phyloP scores from a whole-genome alignment of 140 eudicot species.

The Senecio squalidus region DNA sequence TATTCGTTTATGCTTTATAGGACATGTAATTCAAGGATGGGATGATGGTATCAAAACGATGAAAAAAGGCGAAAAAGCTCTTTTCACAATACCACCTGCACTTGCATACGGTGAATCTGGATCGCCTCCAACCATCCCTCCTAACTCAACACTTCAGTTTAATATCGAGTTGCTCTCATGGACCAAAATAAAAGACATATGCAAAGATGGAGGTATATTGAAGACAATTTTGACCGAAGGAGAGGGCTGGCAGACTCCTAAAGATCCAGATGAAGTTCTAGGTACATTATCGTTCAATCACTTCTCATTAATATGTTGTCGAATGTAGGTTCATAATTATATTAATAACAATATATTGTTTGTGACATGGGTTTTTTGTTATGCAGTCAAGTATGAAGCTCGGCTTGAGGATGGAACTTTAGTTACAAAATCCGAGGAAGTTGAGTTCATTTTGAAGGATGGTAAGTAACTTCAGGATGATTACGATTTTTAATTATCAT shows the following conservation, averaged over 20 bases:
- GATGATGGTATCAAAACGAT: slow-evolving; percentile 48
- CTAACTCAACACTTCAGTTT: slow-evolving; percentile 40
- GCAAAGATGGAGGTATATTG: slow-evolving; percentile 43
- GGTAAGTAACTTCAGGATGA: slow-evolving; percentile 20
- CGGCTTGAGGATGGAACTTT: slow-evolving; percentile 51
- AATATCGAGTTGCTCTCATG: slow-evolving; percentile 46
- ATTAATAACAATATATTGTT: neutral
- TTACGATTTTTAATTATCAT: neutral
- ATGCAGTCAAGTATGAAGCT: slow-evolving; percentile 61
- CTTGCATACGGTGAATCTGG: slow-evolving; percentile 50
- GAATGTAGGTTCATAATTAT: neutral
- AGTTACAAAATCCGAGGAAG: slow-evolving; percentile 45
- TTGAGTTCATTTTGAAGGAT: slow-evolving; percentile 41
- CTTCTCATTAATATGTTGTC: neutral
- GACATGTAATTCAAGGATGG: slow-evolving; percentile 50
- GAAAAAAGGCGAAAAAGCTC: slow-evolving; percentile 47
- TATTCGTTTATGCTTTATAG: slow-evolving; percentile 14
- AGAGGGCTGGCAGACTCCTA: slow-evolving; percentile 44
- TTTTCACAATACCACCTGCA: slow-evolving; percentile 38
- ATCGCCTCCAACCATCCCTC: slow-evolving; percentile 40
- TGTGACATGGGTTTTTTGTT: neutral
- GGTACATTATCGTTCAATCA: slow-evolving; percentile 15
- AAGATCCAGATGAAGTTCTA: slow-evolving; percentile 40
- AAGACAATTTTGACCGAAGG: slow-evolving; percentile 41
- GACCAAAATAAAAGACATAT: slow-evolving; percentile 37